Evolutionary conservation across 306 rosid genomes (phyloP).

Genomic region (Trifolium pratense): DNA sequence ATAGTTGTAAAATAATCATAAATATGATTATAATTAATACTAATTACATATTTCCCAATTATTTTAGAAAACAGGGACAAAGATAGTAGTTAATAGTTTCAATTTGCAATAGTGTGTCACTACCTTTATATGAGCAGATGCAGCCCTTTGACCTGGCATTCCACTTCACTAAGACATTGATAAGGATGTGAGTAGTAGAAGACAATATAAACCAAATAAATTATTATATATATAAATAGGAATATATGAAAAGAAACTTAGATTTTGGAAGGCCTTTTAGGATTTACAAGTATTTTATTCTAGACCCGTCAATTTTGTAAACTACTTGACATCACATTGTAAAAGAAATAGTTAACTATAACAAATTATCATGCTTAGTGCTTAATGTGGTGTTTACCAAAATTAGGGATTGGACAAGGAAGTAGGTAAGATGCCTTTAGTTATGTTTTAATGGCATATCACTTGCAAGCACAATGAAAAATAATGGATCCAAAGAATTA

Average conservation of each 20-base stretch:
- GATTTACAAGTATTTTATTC: conserved; percentile 44
- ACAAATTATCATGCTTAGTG: conserved; percentile 48
- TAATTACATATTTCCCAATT: not conserved
- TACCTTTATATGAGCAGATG: conserved; percentile 46
- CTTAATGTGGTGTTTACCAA: conserved; percentile 60
- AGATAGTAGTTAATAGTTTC: conserved; percentile 27
- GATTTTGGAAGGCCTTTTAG: conserved; percentile 57
- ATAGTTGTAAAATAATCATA: too few relatives aligned
- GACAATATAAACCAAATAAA: conserved; percentile 62
- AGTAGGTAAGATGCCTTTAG: conserved; percentile 58
- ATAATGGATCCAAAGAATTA: conserved; percentile 46
- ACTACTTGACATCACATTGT: conserved; percentile 72
- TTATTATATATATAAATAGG: conserved; percentile 26
- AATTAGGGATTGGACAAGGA: conserved; percentile 47
- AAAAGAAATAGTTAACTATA: conserved; percentile 48
- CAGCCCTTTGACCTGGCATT: conserved; percentile 69
- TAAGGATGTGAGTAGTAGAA: conserved; percentile 72
- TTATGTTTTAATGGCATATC: conserved; percentile 62
- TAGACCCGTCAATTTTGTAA: conserved; percentile 61
- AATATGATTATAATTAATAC: too few relatives aligned
- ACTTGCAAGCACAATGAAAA: conserved; percentile 53
- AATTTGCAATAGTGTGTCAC: conserved; percentile 39
- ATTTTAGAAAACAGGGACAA: not conserved
- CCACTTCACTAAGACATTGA: conserved; percentile 66
- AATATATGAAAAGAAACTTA: conserved; percentile 45